Evolutionary conservation across 1,284 basidiomycete species (phyloP), one percentile per base, ranked within the genome.

Genomic region (Austropuccinia psidii): DNA sequence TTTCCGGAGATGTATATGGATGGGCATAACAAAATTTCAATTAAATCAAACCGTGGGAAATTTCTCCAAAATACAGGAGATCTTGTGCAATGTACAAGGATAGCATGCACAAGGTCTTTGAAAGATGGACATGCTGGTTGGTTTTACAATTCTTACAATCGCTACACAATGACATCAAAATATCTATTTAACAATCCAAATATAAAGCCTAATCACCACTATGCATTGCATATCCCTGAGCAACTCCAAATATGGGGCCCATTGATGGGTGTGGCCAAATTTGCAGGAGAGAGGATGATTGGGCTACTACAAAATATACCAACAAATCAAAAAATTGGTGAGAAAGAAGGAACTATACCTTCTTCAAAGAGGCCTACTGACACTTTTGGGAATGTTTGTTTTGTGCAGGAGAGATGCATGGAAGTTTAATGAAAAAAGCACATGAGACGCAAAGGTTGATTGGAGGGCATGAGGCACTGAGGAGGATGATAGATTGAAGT

Each of bases 241-340:
- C 57, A 61, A 8, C 9, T 54, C 9, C 9, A 9, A 27, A 17
- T 19, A 21, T 54, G 50, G 50, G 50, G 50, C 35, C 27, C 31
- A 11, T 61, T 6, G 4, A 37, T 35, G 57, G 57, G 31, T 29
- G 52, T 55, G 4, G 52, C 52, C 17, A 54, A 69, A 13, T 58
- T 69, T 45, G 0, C 39, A 0, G 35, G 66, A 2, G 54, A 69
- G 54, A 17, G 52, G 33, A 6, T 69, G n/a, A 57, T 55, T 58
- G 50, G 49, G 9, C 47, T 57, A 19, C 33, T 58, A 8, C 54
- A 67, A 27, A 67, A 67, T 4, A 54, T 69, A n/a, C 55, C 55
- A 8, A 43, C 66, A 11, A 58, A 58, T 27, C 19, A 45, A 4
- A 31, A 43, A 31, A 57, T 69, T 68, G 65, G 65, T 68, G 41